Base-by-base conservation (phyloP, 495 filamentous ascomycete species). In the Penicillium pancosmium region DNA sequence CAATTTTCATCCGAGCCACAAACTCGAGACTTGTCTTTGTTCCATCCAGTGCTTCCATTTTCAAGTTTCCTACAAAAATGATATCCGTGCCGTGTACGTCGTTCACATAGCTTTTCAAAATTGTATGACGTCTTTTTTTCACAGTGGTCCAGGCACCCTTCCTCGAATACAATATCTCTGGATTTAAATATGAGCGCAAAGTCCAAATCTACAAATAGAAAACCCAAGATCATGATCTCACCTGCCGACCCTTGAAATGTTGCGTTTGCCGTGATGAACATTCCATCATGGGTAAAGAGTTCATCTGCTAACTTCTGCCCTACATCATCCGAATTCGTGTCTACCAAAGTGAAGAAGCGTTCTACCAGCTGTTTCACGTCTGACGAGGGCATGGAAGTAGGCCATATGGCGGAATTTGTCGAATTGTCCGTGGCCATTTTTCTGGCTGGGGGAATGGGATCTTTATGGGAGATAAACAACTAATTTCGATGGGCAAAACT, bases 271-370 rank as follows among this genome's bases (percentile, higher is more conserved):
- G 41, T 44, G 1, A 44, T 13, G 13, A 44, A 18, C 41, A 44
- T 1, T 13, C 41, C 41, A 44, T 44, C 41, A 1, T 44, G 16
- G 41, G 41, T 44, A 44, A 44, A 44, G 41, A 44, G 1, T 15
- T 44, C 41, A 44, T 44, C 41, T 10, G 41, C 41, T 44, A 44
- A 18, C 3, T 1, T 44, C 9, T 44, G 15, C 41, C 41, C 41
- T 44, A 44, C 41, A 18, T 44, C 41, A 5, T 44, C 41, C 41
- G 41, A 44, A 3, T 19, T 44, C 13, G 41, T 44, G 41, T 44
- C 41, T 44, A 44, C 41, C 41, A 44, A 44, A 44, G 41, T 13
- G 16, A 44, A 44, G 41, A 44, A 44, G 41, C 41, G 41, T 13
- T 44, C 1, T 44, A 18, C 41, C 16, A 44, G 16, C 16, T 44